Conservation (phyloP, 805 yeast species). For the Teunomyces barrocoloradensis region DNA sequence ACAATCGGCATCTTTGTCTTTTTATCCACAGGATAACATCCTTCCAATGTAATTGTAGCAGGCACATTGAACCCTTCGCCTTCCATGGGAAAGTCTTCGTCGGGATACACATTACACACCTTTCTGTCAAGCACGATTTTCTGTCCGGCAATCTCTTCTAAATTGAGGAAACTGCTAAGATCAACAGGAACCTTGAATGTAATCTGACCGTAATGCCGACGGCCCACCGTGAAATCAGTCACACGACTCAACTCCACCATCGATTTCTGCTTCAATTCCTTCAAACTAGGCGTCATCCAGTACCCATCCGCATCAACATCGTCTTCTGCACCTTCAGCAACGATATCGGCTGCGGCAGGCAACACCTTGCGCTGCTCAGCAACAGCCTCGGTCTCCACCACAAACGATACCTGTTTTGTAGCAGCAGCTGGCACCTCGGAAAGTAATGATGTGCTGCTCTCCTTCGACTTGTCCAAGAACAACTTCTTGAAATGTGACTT, state of each 20-base stretch:
- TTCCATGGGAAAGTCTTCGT: constrained; percentile 53
- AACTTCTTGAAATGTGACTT: constrained; percentile 52
- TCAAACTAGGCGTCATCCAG: constrained; percentile 79
- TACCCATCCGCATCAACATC: constrained; percentile 70
- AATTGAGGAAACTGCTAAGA: constrained; percentile 60
- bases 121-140: constrained; percentile 59
- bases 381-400: background rate
- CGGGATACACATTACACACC: constrained; percentile 71
- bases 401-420: constrained; percentile 3
- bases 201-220: constrained; percentile 71
- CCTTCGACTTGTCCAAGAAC: constrained; percentile 46
- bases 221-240: constrained; percentile 69
- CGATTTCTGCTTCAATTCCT: constrained; percentile 57
- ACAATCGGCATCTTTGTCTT: constrained; percentile 70
- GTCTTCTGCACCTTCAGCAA: constrained; percentile 14
- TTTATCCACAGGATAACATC: constrained; percentile 76
- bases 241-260: constrained; percentile 65
- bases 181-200: constrained; percentile 83
- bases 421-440: background rate
- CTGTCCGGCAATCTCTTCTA: constrained; percentile 64
- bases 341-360: background rate
- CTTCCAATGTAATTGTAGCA: constrained; percentile 68
- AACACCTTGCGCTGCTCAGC: background rate
- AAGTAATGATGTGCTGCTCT: constrained; percentile 7
- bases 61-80: constrained; percentile 87